Base-by-base conservation (phyloP, 176 grass and related monocot species). In the Olyra latifolia region DNA sequence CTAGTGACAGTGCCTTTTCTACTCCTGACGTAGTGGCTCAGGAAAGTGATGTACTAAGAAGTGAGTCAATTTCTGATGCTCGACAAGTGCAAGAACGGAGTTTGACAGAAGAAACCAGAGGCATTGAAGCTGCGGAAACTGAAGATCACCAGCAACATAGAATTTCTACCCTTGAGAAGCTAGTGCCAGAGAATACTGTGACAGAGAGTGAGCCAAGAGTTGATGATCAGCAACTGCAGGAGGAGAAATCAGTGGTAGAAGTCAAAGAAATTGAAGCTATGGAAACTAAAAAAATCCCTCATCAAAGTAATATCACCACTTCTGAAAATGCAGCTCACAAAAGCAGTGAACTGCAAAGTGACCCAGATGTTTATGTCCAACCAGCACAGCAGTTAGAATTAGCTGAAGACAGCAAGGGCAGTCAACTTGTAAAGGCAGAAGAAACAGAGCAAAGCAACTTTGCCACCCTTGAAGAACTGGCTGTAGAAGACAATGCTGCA, bases 191-290 rank as follows among this genome's bases (percentile, higher is more conserved):
- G 42, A 38, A 58, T 42, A 25, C 57, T 75, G 27, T 27, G 19
- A 39, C 29, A 41, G 29, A 67, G 19, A 46, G 49, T 38, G 79
- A 58, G 16, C 47, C 47, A 46, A 47, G 29, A 72, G 74, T 64
- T 83, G 66, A 72, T 88, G 59, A 57, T 57, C 58, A 88, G 9
- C 48, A 74, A 43, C 20, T 78, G 66, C 46, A 83, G n/a, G 47
- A 87, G 23, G 50, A 64, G 1, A 70, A 65, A 71, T n/a, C 49
- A 71, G 46, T 23, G 0, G 10, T 55, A 82, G 66, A 64, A 77
- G 35, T 72, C 13, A 58, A 77, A 87, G 79, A 72, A 20, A 77
- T 46, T 72, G 80, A 77, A 87, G 56, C 66, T 57, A 82, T 45
- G 14, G 72, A 71, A 77, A 69, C 46, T 64, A 71, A 62, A 70